phyloP scores from a whole-genome alignment of 1,284 basidiomycete genomes.

The Takashimella tepidaria region DNA sequence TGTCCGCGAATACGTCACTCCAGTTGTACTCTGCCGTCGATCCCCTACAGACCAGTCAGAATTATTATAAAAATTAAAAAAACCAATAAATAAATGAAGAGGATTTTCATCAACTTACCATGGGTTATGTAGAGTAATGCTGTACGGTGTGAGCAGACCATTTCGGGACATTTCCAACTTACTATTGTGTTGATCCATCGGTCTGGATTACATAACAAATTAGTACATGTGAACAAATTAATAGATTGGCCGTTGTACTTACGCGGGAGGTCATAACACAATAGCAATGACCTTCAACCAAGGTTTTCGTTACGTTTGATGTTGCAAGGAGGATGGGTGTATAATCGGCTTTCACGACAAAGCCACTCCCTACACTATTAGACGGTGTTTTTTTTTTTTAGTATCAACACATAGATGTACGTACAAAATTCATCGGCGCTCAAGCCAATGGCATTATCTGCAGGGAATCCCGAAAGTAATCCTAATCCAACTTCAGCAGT shows the following conservation, averaged over 20 bases:
- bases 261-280: not conserved
- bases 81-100: no score
- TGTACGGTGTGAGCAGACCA: not conserved
- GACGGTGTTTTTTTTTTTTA: no score
- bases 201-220: no score
- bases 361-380: no score
- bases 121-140: not conserved
- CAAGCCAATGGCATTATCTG: not conserved
- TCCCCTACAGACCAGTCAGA: not conserved
- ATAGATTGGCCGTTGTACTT: not conserved
- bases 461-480: not conserved
- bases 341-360: not conserved
- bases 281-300: not conserved
- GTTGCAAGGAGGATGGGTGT: not conserved
- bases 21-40: not conserved
- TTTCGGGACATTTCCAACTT: not conserved
- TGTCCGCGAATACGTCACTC: not conserved
- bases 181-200: not conserved
- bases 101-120: no score
- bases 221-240: no score
- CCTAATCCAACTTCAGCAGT: not conserved
- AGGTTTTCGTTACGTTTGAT: not conserved
- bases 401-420: no score
- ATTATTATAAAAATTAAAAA: not conserved
- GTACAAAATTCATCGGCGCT: not conserved